These are phyloP conservation scores for Nicotiana sylvestris DNA, from an alignment of 257 asterid genomes.

Conservation along the genomic window DNA sequence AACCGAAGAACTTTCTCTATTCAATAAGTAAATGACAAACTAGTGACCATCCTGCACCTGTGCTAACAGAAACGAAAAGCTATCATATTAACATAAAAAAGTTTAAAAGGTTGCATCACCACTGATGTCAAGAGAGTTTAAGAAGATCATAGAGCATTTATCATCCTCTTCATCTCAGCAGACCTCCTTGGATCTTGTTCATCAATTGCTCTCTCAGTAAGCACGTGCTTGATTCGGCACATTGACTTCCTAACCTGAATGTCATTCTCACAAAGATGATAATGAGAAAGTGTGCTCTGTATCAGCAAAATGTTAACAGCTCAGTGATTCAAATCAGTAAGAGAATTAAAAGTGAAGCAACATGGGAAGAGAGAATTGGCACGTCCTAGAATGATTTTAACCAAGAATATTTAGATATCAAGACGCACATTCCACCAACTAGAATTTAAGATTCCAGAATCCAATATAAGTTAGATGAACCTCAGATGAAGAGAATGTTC, in stretches of 20 bases:
- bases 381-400: too few relatives aligned
- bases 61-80: not conserved
- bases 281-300: not conserved
- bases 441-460: too few relatives aligned
- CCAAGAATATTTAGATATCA: too few relatives aligned
- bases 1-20: not conserved
- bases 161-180: constrained; percentile 83
- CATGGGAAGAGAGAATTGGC: too few relatives aligned
- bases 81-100: not conserved
- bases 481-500: too few relatives aligned
- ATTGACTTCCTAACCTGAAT: constrained; percentile 78
- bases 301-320: not conserved
- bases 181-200: constrained; percentile 88
- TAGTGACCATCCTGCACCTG: not conserved
- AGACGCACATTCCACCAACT: too few relatives aligned
- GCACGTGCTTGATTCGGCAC: constrained; percentile 89
- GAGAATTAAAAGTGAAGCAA: not conserved
- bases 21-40: not conserved
- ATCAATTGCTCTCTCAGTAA: constrained; percentile 86
- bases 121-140: not conserved
- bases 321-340: not conserved
- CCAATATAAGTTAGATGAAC: too few relatives aligned
- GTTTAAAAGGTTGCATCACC: not conserved
- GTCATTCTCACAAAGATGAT: not conserved
- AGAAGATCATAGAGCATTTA: constrained; percentile 47